Evolutionary conservation across 225 moss, liverwort and hornwort species (phyloP).

Genomic region (Takakia lepidozioides): DNA sequence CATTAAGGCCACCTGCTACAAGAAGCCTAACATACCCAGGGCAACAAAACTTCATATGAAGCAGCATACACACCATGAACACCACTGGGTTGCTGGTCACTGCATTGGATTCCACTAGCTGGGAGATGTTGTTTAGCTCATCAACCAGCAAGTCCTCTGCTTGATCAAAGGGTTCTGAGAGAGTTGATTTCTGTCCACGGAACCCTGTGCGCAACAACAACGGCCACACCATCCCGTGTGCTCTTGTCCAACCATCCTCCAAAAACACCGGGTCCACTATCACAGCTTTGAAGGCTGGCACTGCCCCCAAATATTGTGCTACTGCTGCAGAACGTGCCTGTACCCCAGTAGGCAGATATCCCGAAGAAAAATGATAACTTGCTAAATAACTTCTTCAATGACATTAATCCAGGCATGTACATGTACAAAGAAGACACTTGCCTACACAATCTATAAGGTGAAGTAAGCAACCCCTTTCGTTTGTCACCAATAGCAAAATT

Average conservation of each 20-base stretch:
- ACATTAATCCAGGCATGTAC: no score
- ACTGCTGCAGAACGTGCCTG: constrained; percentile 62
- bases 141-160: constrained; percentile 33
- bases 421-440: no score
- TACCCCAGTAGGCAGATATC: no score
- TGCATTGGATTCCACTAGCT: constrained; percentile 24
- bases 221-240: constrained; percentile 74
- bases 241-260: constrained; percentile 43
- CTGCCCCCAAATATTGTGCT: constrained; percentile 50
- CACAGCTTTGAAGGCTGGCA: constrained; percentile 41
- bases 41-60: no score
- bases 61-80: constrained; percentile 58
- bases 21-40: no score
- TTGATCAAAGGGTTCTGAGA: constrained; percentile 20
- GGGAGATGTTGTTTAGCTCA: constrained; percentile 37
- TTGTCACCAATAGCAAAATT: no score
- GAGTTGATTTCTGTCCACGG: constrained; percentile 18
- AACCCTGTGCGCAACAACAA: constrained; percentile 45
- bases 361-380: no score
- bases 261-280: constrained; percentile 31
- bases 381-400: no score
- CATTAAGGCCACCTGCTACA: no score
- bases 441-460: no score
- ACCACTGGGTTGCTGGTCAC: constrained; percentile 27
- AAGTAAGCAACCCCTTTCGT: no score